A percentile compares a stretch with the other conserved stretches of the same genome.
Evolutionary conservation across 306 rosid genomes (phyloP).

Genomic region (Cicer bijugum): DNA sequence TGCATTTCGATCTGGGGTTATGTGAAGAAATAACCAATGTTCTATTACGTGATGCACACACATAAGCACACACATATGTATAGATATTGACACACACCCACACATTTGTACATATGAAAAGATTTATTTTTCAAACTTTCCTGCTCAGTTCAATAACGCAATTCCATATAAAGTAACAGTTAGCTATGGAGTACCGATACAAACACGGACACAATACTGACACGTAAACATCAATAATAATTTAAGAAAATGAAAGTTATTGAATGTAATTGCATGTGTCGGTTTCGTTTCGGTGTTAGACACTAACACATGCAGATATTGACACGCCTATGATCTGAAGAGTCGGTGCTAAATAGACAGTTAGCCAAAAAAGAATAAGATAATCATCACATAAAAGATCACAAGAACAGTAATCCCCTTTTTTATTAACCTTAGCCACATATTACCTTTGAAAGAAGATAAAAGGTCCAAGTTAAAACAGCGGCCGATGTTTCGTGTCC

Average conservation of each 20-base stretch:
- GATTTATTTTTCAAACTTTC: too few species aligned
- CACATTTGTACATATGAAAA: neutral
- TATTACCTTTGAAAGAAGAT: constrained; percentile 81
- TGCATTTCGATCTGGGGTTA: neutral
- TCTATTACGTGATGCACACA: neutral
- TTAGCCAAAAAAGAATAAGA: neutral
- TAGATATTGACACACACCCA: neutral
- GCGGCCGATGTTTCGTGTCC: constrained; percentile 99
- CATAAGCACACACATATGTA: neutral
- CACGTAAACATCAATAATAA: too few species aligned
- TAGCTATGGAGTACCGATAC: too few species aligned
- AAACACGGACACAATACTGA: too few species aligned
- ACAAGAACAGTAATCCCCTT: constrained; percentile 12
- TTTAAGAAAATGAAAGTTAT: too few species aligned
- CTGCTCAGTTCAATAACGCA: neutral
- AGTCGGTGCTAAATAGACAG: too few species aligned
- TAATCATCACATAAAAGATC: constrained; percentile 26
- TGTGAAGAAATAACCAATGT: constrained; percentile 1
- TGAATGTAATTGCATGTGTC: too few species aligned
- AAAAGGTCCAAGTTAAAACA: constrained; percentile 97
- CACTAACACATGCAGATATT: too few species aligned
- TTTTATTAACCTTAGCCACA: constrained; percentile 33
- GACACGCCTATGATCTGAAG: too few species aligned
- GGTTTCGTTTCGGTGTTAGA: too few species aligned
- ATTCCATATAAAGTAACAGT: neutral